Conservation (phyloP, 257 asterid species). For the Oldenlandia corymbosa region DNA sequence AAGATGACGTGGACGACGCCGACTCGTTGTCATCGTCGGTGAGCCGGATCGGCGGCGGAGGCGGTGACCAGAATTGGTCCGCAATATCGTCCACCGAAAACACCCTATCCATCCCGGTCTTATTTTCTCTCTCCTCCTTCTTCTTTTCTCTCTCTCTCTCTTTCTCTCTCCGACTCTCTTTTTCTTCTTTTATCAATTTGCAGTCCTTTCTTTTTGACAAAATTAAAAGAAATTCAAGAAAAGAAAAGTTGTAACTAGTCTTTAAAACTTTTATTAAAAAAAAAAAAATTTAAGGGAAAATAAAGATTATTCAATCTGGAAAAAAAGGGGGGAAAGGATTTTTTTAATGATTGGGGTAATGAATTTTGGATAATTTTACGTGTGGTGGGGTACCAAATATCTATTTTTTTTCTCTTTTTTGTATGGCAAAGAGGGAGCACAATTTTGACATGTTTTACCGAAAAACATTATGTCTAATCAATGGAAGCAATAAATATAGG, state of each 20-base stretch:
- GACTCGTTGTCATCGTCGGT: constrained; percentile 25
- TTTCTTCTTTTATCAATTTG: neutral
- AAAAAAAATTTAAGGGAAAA: too few relatives aligned
- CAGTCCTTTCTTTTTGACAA: neutral
- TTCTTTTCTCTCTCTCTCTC: neutral
- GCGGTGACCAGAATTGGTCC: constrained; percentile 63
- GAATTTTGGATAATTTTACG: neutral
- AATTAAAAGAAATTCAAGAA: neutral
- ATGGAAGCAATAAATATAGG: too few relatives aligned
- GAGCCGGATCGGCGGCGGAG: constrained; percentile 39
- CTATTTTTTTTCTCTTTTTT: neutral
- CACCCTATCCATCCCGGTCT: constrained; percentile 55
- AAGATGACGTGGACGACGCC: constrained; percentile 18
- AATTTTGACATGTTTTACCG: neutral
- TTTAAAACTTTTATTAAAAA: too few relatives aligned
- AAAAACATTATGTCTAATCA: too few relatives aligned
- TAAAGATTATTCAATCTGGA: neutral
- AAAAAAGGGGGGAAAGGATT: neutral
- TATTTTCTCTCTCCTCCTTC: neutral
- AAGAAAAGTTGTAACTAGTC: too few relatives aligned
- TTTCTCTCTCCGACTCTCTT: neutral
- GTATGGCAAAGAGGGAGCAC: neutral
- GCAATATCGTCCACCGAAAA: constrained; percentile 65
- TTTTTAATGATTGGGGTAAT: neutral
- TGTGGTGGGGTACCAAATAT: constrained; percentile 6